phyloP scores from a whole-genome alignment of 1,284 basidiomycete genomes.

The Hymenochaete sp. region DNA sequence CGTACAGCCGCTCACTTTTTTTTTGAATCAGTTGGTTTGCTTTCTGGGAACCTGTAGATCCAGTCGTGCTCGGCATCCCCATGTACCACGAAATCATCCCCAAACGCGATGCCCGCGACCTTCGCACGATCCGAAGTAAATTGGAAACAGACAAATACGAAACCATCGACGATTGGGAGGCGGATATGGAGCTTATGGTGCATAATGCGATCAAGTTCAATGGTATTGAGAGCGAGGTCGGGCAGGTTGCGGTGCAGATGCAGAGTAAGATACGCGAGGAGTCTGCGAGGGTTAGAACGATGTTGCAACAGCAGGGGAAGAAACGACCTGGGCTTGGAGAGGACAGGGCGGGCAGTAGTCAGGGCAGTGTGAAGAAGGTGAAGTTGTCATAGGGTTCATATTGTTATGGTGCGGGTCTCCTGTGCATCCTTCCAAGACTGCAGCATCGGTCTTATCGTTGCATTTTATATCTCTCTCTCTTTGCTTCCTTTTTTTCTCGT shows the following conservation, averaged over 20 bases:
- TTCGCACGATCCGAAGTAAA: conserved; percentile 75
- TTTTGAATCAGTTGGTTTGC: conserved; percentile 48
- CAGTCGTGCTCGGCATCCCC: conserved; percentile 67
- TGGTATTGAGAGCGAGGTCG: conserved; percentile 69
- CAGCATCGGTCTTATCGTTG: background rate
- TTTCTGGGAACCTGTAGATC: conserved; percentile 83
- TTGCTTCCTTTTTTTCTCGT: background rate
- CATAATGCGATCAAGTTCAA: conserved; percentile 84
- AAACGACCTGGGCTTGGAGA: conserved; percentile 13
- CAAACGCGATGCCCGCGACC: conserved; percentile 79
- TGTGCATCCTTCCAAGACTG: background rate
- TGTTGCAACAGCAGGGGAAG: conserved; percentile 7
- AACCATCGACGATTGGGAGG: conserved; percentile 65
- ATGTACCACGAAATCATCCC: conserved; percentile 79
- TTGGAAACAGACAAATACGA: conserved; percentile 81
- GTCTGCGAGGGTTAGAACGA: conserved; percentile 1
- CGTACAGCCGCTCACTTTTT: conserved; percentile 13
- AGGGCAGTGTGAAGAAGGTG: conserved; percentile 9
- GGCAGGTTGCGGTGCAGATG: conserved; percentile 36
- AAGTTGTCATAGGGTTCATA: conserved; percentile 8
- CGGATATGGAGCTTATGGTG: conserved; percentile 80
- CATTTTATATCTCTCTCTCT: background rate
- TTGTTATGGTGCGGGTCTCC: background rate
- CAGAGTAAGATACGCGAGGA: conserved; percentile 11
- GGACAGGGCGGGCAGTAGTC: conserved; percentile 5